Evolutionary conservation across 371 early-diverging fungal species (phyloP).

Genomic region (Circinella minor): DNA sequence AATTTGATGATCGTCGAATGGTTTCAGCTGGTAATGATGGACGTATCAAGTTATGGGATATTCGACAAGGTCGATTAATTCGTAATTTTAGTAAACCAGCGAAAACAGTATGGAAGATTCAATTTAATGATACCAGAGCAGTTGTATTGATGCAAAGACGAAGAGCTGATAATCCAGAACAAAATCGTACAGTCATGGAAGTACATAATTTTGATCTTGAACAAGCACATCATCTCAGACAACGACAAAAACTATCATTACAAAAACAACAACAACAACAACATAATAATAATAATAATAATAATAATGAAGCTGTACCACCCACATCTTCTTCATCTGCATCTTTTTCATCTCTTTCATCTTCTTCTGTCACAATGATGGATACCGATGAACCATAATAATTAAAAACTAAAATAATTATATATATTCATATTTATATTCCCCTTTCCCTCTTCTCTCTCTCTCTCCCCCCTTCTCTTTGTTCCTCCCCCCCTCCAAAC

Average conservation of each 20-base stretch:
- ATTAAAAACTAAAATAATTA: background rate
- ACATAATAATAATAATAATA: background rate
- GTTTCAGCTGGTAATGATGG: slow-evolving; percentile 88
- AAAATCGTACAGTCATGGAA: slow-evolving; percentile 54
- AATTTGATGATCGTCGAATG: slow-evolving; percentile 82
- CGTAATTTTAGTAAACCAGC: slow-evolving; percentile 68
- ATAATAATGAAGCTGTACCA: background rate
- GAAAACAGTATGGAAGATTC: slow-evolving; percentile 66
- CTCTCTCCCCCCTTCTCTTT: too few relatives aligned
- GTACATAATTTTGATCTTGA: slow-evolving; percentile 51
- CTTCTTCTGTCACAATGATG: slow-evolving; percentile 7
- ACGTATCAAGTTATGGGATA: slow-evolving; percentile 87
- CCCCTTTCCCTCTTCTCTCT: too few relatives aligned
- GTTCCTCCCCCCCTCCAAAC: too few relatives aligned
- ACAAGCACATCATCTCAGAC: background rate
- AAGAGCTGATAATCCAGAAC: slow-evolving; percentile 34
- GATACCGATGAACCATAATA: background rate
- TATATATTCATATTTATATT: too few relatives aligned
- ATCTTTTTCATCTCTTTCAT: slow-evolving; percentile 6
- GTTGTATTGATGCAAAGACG: slow-evolving; percentile 64
- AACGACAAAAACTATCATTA: background rate
- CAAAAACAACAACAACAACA: background rate
- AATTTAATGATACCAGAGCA: slow-evolving; percentile 66
- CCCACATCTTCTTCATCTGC: slow-evolving; percentile 4
- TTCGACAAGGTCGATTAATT: slow-evolving; percentile 72